Evolutionary conservation across 371 early-diverging fungal species (phyloP), one percentile per base, ranked within the genome.

Genomic region (Lichtheimia ornata): DNA sequence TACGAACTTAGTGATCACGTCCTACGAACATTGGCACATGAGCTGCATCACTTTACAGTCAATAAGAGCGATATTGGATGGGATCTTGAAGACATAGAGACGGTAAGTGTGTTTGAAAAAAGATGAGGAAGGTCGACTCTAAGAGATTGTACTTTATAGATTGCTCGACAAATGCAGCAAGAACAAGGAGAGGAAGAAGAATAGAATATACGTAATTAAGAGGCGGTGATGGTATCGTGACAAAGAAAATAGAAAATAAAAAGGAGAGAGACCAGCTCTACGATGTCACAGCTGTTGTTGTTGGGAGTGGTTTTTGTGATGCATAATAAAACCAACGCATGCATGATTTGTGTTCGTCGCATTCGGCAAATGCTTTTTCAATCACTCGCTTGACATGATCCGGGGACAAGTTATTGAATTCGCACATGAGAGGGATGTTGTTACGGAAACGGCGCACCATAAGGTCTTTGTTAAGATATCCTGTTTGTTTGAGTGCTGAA

Each of bases 61-160:
- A 62, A 74, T 3, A 93, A 91, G 62, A 72, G 78, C 1, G 85
- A 87, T 14, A 58, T 88, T 24, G 93, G 86, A 5, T 94, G 90
- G 91, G 76, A 85, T 40, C 79, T 94, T 44, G 84, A 88, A 42
- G 90, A 85, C 51, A 68, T 92, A 55, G 95, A 94, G 59, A 76
- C 84, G 60, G 75, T 73, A 71, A 50, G 59, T 18, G 17, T 11
- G 40, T 22, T 51, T 4, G n/a, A 17, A 40, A 12, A 50, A 47
- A 51, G 7, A 9, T n/a, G 25, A 47, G 30, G 45, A 20, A 15
- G 50, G n/a, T 20, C n/a, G 12, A 24, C 27, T n/a, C 15, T 56
- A 25, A 43, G 11, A 30, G 2, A 56, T 42, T 42, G 24, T 41
- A 27, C 24, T 28, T 42, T 30, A 15, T 47, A 51, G 55, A 56